Evolutionary conservation across 2,329 filamentous ascomycete genomes (phyloP).

Genomic region (Paramyrothecium sp.): DNA sequence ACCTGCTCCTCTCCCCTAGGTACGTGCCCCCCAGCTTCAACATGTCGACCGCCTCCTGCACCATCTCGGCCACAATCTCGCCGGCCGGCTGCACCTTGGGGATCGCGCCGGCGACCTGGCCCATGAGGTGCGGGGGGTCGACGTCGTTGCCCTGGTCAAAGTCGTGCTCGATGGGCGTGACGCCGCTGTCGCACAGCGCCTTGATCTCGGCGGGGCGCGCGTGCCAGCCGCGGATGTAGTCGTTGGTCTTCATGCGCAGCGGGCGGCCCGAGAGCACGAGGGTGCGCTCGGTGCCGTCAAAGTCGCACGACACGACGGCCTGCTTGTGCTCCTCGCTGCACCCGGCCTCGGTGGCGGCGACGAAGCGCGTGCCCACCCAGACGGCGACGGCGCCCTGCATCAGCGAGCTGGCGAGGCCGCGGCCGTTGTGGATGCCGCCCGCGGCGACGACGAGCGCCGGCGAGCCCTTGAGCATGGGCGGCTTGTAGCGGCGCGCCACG

Average conservation of each 20-base stretch:
- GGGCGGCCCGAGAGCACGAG: conserved; percentile 81
- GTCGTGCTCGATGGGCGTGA: conserved; percentile 81
- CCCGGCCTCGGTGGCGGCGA: conserved; percentile 77
- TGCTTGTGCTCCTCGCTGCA: conserved; percentile 82
- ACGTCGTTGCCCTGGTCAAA: conserved; percentile 79
- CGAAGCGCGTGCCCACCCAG: conserved; percentile 93
- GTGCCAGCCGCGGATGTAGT: conserved; percentile 83
- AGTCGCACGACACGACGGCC: conserved; percentile 75
- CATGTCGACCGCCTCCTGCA: conserved; percentile 69
- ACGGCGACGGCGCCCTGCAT: conserved; percentile 88
- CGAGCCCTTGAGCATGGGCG: conserved; percentile 65
- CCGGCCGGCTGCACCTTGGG: conserved; percentile 74
- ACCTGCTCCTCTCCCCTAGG: conserved; percentile 44
- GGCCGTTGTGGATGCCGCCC: conserved; percentile 81
- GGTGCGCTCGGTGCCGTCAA: conserved; percentile 78
- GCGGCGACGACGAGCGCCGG: conserved; percentile 83
- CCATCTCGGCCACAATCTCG: conserved; percentile 89
- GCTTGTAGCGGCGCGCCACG: conserved; percentile 71
- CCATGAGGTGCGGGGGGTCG: conserved; percentile 89
- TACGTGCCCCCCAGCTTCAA: conserved; percentile 62
- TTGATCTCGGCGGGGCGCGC: conserved; percentile 70
- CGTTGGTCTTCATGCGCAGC: conserved; percentile 76
- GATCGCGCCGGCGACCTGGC: conserved; percentile 83
- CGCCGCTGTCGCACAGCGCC: conserved; percentile 70
- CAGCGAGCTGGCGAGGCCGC: conserved; percentile 75